Conservation (phyloP, 2,329 filamentous ascomycete species). For the Trichothecium sympodiale region DNA sequence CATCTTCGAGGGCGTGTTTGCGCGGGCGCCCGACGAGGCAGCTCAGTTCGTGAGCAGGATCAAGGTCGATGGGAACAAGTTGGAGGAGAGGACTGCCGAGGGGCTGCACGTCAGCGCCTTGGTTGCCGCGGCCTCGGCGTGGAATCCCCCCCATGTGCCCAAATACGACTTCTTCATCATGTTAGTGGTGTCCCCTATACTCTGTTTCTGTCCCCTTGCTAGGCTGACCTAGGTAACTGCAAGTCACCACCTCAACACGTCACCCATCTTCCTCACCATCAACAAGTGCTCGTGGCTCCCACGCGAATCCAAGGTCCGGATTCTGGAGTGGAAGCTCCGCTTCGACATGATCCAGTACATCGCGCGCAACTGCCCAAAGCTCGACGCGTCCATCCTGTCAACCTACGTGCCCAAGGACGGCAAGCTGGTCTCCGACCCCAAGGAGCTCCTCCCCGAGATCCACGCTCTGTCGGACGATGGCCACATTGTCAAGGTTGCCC, state of each 20-base stretch:
- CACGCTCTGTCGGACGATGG: slow-evolving; percentile 58
- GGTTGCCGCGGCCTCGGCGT: slow-evolving; percentile 42
- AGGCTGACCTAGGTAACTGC: background rate
- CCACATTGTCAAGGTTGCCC: slow-evolving; percentile 64
- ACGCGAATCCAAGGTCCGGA: slow-evolving; percentile 46
- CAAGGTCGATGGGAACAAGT: slow-evolving; percentile 39
- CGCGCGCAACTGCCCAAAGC: slow-evolving; percentile 50
- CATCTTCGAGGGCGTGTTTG: slow-evolving; percentile 57
- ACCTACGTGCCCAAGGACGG: slow-evolving; percentile 43
- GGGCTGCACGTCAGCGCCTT: slow-evolving; percentile 58
- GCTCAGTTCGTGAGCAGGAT: slow-evolving; percentile 49
- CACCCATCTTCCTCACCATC: slow-evolving; percentile 64
- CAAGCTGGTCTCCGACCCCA: slow-evolving; percentile 21
- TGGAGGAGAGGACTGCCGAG: slow-evolving; percentile 42
- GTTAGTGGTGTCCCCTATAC: slow-evolving; percentile 19
- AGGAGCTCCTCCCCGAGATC: slow-evolving; percentile 37
- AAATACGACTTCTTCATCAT: slow-evolving; percentile 75
- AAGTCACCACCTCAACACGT: slow-evolving; percentile 67
- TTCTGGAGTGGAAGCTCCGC: slow-evolving; percentile 76
- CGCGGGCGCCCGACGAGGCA: slow-evolving; percentile 52
- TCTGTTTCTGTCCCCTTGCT: background rate
- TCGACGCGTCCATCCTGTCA: slow-evolving; percentile 47
- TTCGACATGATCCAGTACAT: slow-evolving; percentile 65
- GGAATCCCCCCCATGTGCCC: slow-evolving; percentile 50
- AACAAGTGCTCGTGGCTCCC: slow-evolving; percentile 51